Base-by-base conservation (phyloP, 257 asterid genomes). In the Anisodus acutangulus region DNA sequence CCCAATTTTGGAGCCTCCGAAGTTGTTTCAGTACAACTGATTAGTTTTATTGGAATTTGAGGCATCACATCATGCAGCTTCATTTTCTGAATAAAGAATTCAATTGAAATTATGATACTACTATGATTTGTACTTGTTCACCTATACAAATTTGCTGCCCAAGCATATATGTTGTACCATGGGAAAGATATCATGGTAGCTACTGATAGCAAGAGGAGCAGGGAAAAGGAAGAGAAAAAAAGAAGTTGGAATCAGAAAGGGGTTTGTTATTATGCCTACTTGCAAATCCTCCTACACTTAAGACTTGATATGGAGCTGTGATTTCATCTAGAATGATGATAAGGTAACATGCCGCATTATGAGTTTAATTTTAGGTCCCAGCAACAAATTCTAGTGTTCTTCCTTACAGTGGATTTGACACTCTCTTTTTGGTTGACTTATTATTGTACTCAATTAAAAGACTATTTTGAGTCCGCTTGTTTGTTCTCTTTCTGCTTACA, bases 1-100 rank as follows among this genome's bases (percentile, higher is more conserved):
- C 88, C 89, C 76, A 78, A 83, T 85, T 87, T 72, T 69, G 86
- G 89, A 87, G 87, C 84, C 88, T 80, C 81, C 51, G 37, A 22
- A 53, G 85, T 70, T 55, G 70, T 83, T 84, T 76, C 67, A 53
- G 12, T 74, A 69, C 78, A 41, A 53, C 49, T 78, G 82, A 78
- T 51, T 49, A 12, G 35, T 22, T 76, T 76, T 45, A 62, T 60
- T 76, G 31, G 84, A 17, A 63, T 63, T 81, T 63, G 78, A 51
- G 84, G 84, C 63, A 81, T 63, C 71, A 83, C 53, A 58, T 9
- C 51, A 82, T 53, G 66, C 80, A 22, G 43, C 76, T 16, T 82
- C 80, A 45, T 82, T 51, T 57, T 41, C 39, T 82, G 37, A 82
- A 49, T 67, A 63, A 31, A 64, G 31, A 31, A 9, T 31, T 53